Conservation (phyloP, 2,329 filamentous ascomycete genomes). For the Diaporthe sp. region DNA sequence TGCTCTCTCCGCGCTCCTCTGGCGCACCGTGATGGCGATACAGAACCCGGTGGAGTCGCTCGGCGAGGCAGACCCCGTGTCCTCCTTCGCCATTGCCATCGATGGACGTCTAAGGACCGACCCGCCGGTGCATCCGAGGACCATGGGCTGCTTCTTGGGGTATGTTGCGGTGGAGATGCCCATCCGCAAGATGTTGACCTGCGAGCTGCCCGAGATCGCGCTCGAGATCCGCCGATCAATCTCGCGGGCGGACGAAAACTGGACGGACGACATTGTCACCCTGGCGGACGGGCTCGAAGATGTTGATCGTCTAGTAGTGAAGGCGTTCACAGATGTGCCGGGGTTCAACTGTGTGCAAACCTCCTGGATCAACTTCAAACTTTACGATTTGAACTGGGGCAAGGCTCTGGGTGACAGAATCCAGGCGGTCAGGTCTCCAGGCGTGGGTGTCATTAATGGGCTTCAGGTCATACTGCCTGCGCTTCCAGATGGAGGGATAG, state of each 20-base stretch:
- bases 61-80: conserved; percentile 43
- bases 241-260: conserved; percentile 44
- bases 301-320: conserved; percentile 45
- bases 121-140: conserved; percentile 47
- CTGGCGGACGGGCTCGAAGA: conserved; percentile 45
- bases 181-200: conserved; percentile 44
- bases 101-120: conserved; percentile 48
- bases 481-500: neutral
- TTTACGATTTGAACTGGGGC: neutral
- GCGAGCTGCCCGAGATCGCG: conserved; percentile 47
- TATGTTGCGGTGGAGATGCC: conserved; percentile 44
- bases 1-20: conserved; percentile 49
- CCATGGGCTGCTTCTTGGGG: conserved; percentile 51
- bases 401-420: neutral
- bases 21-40: conserved; percentile 45
- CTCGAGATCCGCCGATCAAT: conserved; percentile 47
- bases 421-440: neutral
- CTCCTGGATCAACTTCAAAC: neutral
- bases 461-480: neutral
- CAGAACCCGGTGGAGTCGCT: conserved; percentile 43
- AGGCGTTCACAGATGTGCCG: conserved; percentile 21
- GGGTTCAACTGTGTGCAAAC: neutral
- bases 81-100: conserved; percentile 50
- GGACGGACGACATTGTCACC: conserved; percentile 43
- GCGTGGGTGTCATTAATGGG: neutral